Conservation (phyloP, 169 alveolate genomes). For the Perkinsus olseni region DNA sequence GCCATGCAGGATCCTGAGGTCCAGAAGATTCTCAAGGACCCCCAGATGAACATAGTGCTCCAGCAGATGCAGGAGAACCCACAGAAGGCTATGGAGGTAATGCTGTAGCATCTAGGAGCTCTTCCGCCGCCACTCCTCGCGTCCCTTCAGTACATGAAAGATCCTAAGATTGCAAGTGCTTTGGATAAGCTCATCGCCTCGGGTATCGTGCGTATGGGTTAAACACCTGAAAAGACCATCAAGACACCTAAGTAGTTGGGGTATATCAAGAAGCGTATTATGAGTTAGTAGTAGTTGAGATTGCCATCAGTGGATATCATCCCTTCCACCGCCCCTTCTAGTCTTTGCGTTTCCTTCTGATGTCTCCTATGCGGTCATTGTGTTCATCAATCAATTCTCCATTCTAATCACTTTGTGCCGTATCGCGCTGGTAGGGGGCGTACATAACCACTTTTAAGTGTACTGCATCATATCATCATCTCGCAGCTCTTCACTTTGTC, state of each 20-base stretch:
- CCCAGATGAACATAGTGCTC: slow-evolving; percentile 80
- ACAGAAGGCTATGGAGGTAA: slow-evolving; percentile 37
- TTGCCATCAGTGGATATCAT: background rate
- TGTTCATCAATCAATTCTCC: background rate
- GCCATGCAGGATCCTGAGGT: slow-evolving; percentile 97
- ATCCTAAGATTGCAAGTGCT: slow-evolving; percentile 86
- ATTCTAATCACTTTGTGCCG: no score
- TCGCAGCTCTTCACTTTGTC: no score
- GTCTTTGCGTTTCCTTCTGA: background rate
- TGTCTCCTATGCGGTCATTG: background rate
- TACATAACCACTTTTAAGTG: no score
- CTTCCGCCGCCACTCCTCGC: background rate
- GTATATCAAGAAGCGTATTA: background rate
- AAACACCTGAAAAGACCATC: background rate
- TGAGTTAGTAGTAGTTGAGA: background rate
- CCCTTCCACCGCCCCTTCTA: background rate
- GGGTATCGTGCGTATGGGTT: slow-evolving; percentile 82
- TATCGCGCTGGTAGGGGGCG: no score
- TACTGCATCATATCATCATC: no score
- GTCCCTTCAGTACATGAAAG: slow-evolving; percentile 64
- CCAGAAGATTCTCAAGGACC: slow-evolving; percentile 86
- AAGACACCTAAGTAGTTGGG: background rate
- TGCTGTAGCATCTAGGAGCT: no score
- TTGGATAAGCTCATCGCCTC: slow-evolving; percentile 92
- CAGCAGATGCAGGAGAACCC: slow-evolving; percentile 75